Percentiles rank a stretch among this genome's conserved stretches.
phyloP scores from a whole-genome alignment of 2,329 filamentous ascomycete genomes.

The Colletotrichum cordylinicola region DNA sequence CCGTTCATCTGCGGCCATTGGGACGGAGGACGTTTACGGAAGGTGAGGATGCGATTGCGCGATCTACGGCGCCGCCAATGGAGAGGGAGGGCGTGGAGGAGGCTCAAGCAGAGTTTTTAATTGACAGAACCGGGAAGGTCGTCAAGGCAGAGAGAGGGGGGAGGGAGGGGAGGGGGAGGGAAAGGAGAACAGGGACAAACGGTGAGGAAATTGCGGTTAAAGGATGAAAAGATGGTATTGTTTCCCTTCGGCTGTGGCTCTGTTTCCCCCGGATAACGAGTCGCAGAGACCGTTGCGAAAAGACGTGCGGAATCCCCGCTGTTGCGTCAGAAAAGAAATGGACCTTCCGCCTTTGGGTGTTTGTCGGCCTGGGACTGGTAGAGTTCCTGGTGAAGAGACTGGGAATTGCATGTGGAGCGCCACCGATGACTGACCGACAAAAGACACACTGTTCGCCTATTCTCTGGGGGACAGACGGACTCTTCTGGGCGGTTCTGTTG shows the following conservation, averaged over 20 bases:
- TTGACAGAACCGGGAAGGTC: neutral
- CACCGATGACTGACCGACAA: neutral
- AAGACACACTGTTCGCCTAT: neutral
- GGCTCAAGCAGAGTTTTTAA: neutral
- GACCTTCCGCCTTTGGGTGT: conserved; percentile 1
- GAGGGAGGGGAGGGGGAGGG: neutral
- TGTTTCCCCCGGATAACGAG: conserved; percentile 1
- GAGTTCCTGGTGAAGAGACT: neutral
- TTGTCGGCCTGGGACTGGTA: neutral
- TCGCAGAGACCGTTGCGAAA: neutral
- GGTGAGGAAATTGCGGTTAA: neutral
- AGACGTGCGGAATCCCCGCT: conserved; percentile 20
- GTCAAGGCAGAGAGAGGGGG: neutral
- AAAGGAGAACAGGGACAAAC: neutral
- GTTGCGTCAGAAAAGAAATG: conserved; percentile 10
- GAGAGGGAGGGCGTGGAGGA: neutral
- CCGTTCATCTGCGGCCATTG: conserved; percentile 21
- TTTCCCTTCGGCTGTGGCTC: neutral
- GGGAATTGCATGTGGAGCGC: neutral
- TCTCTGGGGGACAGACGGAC: neutral
- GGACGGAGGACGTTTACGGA: neutral
- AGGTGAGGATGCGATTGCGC: neutral
- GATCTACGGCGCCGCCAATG: neutral
- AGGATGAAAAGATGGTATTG: neutral
- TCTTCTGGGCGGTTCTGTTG: neutral